Evolutionary conservation across 192 early-diverging fungal species (phyloP).

Genomic region (Backusella macrospora): DNA sequence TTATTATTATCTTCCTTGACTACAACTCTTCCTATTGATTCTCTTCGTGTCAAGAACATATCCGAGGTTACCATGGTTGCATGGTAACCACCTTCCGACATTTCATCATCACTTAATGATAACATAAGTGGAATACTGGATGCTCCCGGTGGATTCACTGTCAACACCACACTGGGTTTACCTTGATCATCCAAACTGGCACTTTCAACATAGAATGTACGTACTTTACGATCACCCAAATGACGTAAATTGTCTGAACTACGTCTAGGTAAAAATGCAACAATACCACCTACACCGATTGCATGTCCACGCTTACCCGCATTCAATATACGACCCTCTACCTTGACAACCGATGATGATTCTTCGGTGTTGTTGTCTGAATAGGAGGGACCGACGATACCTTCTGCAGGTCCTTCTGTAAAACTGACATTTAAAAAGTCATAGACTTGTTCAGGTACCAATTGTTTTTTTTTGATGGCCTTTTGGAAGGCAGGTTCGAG

Average conservation of each 20-base stretch:
- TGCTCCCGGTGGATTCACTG: constrained; percentile 14
- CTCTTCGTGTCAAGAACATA: constrained; percentile 9
- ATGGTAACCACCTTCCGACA: background rate
- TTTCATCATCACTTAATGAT: background rate
- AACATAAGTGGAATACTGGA: constrained; percentile 13
- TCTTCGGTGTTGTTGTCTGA: constrained; percentile 40
- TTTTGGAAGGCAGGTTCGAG: constrained; percentile 39
- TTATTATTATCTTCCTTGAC: background rate
- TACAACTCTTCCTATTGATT: constrained; percentile 6
- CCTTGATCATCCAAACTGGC: constrained; percentile 53
- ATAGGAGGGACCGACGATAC: constrained; percentile 56
- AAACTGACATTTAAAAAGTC: constrained; percentile 35
- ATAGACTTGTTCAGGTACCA: constrained; percentile 31
- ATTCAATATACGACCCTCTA: constrained; percentile 71
- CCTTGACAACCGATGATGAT: constrained; percentile 10
- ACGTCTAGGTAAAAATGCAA: constrained; percentile 51
- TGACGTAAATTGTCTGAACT: constrained; percentile 17
- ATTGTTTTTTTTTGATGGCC: constrained; percentile 23
- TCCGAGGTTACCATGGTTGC: background rate
- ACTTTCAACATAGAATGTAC: constrained; percentile 64
- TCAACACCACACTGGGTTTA: constrained; percentile 42
- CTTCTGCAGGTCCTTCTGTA: constrained; percentile 12
- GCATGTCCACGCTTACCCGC: constrained; percentile 45
- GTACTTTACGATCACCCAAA: constrained; percentile 41
- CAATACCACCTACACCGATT: constrained; percentile 71